Base-by-base conservation (phyloP, 768 basidiomycete species). In the Mycena leptocephala region DNA sequence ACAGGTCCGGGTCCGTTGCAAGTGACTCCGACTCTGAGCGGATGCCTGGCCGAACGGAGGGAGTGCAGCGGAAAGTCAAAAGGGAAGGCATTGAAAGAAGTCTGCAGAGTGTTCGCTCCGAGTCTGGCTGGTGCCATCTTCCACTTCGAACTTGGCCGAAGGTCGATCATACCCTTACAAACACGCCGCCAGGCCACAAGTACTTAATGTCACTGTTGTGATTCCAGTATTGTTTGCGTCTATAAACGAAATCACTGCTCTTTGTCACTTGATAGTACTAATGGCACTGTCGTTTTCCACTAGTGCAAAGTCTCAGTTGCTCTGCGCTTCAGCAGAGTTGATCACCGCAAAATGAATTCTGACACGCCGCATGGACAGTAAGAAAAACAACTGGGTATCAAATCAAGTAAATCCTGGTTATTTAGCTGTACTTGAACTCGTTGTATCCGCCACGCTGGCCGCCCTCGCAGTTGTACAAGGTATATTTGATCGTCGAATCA, bases 211-310 rank as follows among this genome's bases (percentile, higher is more conserved):
- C 53, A 30, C 53, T 55, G 53, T 30, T 13, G 28, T 55, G 28
- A 55, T 55, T 55, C 53, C 53, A 55, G 53, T 55, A n/a, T n/a
- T n/a, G n/a, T 55, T 3, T 24, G 20, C 28, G 53, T 26, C 24
- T 55, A 55, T 55, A 26, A 55, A 28, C 53, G 24, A 55, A 55
- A 55, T 55, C 53, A 55, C 53, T 55, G 53, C 53, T 55, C 26
- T 26, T 55, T 55, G 53, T 55, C 53, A 55, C 53, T 55, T 55
- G 9, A 55, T 55, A 55, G 53, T 55, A 55, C n/a, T n/a, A n/a
- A n/a, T n/a, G n/a, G n/a, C 53, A 55, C 53, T 55, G 53, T 55
- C 53, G 53, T 55, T 55, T 55, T n/a, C 53, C 53, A 55, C 53
- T 55, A 55, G 28, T 28, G 28, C 53, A 30, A 55, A 55, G 53